Evolutionary conservation across 2,329 filamentous ascomycete species (phyloP).

Genomic region (Phialophora chinensis): DNA sequence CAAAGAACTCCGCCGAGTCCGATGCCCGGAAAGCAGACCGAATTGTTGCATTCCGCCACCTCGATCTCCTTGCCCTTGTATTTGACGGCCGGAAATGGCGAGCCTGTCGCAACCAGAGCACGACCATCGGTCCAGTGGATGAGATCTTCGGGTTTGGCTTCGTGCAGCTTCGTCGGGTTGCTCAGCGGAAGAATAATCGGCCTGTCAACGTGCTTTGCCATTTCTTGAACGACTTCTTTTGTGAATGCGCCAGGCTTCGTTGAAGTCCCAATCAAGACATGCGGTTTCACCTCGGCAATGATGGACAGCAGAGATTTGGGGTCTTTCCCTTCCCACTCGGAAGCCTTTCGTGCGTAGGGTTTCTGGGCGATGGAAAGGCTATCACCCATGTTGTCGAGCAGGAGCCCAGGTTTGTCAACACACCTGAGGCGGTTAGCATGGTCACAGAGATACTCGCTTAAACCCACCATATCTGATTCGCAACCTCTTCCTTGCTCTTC

Average conservation of each 20-base stretch:
- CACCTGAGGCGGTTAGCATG: conserved; percentile 55
- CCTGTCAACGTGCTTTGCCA: conserved; percentile 73
- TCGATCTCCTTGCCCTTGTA: conserved; percentile 61
- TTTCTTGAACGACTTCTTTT: conserved; percentile 72
- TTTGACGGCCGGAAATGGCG: conserved; percentile 77
- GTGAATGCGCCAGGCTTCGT: conserved; percentile 79
- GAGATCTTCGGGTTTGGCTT: conserved; percentile 78
- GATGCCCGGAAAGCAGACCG: conserved; percentile 82
- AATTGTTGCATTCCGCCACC: conserved; percentile 87
- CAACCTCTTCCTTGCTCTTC: conserved; percentile 74
- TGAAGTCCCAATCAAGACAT: conserved; percentile 83
- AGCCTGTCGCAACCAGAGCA: conserved; percentile 81
- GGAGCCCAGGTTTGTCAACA: conserved; percentile 79
- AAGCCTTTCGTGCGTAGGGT: conserved; percentile 66
- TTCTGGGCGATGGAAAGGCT: conserved; percentile 70
- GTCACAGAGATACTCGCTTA: no score
- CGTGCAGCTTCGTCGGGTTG: conserved; percentile 83
- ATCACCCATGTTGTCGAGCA: conserved; percentile 67
- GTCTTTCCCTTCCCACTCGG: conserved; percentile 49
- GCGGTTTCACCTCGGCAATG: conserved; percentile 73
- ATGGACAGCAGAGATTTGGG: conserved; percentile 68
- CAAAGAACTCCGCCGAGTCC: conserved; percentile 78
- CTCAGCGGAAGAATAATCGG: conserved; percentile 83
- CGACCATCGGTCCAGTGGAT: conserved; percentile 78
- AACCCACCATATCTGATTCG: conserved; percentile 69